Evolutionary conservation across 768 basidiomycete genomes (phyloP), one percentile per base, ranked within the genome.

Genomic region (Trametes punicea): DNA sequence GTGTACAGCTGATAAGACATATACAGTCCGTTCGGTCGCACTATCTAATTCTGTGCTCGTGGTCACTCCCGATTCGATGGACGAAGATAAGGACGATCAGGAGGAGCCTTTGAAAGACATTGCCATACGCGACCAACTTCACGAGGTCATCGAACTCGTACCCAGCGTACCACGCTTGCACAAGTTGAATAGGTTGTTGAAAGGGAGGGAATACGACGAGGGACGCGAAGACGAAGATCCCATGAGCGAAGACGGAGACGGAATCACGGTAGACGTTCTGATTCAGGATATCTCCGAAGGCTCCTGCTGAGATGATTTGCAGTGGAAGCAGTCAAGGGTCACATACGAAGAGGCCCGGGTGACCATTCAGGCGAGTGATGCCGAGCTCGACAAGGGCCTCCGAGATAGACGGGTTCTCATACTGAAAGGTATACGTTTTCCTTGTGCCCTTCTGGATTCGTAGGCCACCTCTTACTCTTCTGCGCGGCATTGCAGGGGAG

Each of bases 11-110:
- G 78, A 85, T 55, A 84, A 81, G 67, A 98, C 96, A 0, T 99
- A 88, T 67, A 66, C 81, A 2, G 73, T 98, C 25, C 85, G 95
- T 52, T 88, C 93, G 0, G 86, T 98, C n/a, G 78, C 80, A 8
- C 75, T 97, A 44, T 97, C 94, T 16, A 98, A 98, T 70, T 87
- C 93, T 0, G 73, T 95, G 30, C 75, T 94, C 11, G 80, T 98
- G 40, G 76, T 89, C 57, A 84, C 84, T 2, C 74, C 83, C 16
- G 59, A 54, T 15, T 56, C 56, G 16, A 64, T 68, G 6, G 66
- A 65, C n/a, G 61, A 68, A 16, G 62, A 69, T 2, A 67, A 72
- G 18, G 75, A 80, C 41, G 33, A 42, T 7, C 31, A 36, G 11
- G 51, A 49, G 16, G 57, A 30, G 39, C 25, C 44, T 4, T 1